These are phyloP conservation scores for Thecaphora thlaspeos DNA, from an alignment of 1,284 basidiomycete species.

Conservation along the genomic window DNA sequence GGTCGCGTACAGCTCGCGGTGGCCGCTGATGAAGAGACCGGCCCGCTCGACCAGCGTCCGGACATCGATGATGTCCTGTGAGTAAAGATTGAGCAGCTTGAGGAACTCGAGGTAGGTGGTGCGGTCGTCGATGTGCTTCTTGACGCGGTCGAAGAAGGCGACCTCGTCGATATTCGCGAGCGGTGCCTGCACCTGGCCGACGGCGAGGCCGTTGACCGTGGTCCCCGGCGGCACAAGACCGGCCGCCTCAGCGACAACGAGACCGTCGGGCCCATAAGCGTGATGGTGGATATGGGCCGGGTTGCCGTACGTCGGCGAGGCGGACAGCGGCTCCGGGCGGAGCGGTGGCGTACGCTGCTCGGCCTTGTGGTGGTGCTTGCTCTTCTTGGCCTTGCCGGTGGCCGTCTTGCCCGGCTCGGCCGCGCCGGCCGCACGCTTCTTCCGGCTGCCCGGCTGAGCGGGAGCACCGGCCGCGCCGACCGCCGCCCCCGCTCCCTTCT, in stretches of 20 bases:
- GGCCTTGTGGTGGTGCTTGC: slow-evolving; percentile 47
- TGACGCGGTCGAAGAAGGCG: slow-evolving; percentile 89
- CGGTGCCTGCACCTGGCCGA: slow-evolving; percentile 55
- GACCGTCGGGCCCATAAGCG: slow-evolving; percentile 46
- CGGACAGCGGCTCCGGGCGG: slow-evolving; percentile 25
- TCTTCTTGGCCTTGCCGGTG: slow-evolving; percentile 47
- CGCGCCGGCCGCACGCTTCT: slow-evolving; percentile 40
- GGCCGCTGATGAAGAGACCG: slow-evolving; percentile 74
- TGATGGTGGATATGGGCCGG: slow-evolving; percentile 30
- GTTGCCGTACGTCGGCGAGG: slow-evolving; percentile 29
- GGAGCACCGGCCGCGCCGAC: slow-evolving; percentile 59
- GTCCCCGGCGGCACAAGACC: slow-evolving; percentile 36
- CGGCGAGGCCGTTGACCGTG: slow-evolving; percentile 31
- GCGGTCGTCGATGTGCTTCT: slow-evolving; percentile 77
- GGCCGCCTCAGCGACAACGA: slow-evolving; percentile 37
- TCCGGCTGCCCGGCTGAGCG: slow-evolving; percentile 24
- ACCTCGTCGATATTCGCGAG: slow-evolving; percentile 77
- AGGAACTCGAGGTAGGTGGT: slow-evolving; percentile 94
- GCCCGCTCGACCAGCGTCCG: slow-evolving; percentile 82
- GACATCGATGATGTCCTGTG: slow-evolving; percentile 84
- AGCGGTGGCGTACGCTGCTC: slow-evolving; percentile 37
- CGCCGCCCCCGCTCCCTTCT: slow-evolving; percentile 67
- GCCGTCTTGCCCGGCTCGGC: slow-evolving; percentile 26
- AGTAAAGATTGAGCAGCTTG: slow-evolving; percentile 90
- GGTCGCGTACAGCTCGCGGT: slow-evolving; percentile 75